Base-by-base conservation (phyloP, 768 basidiomycete species). In the Russula virescens region DNA sequence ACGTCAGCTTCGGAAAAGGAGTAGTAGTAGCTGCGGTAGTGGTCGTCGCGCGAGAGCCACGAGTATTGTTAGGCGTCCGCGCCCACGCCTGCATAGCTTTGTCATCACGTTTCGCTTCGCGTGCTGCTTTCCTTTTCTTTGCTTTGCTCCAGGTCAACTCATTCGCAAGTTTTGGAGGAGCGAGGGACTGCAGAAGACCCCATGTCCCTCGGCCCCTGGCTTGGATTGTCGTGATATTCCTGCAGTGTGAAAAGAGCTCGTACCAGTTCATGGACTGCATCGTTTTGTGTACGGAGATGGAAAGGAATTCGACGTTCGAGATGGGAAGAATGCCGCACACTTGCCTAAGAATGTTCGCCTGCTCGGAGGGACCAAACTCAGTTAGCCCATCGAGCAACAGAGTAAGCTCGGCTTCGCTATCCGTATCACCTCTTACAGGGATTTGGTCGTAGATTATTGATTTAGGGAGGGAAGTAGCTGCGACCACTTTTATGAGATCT, bases 321-420 rank as follows among this genome's bases (percentile, higher is more conserved):
- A 62, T 57, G 16, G 61, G 61, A 11, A 62, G 34, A 18, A 38
- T 46, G 13, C 23, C 28, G 49, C 49, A 62, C 4, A 38, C 23
- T 4, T 11, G 31, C 43, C 35, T 19, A 18, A 57, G 42, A 34
- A 45, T 46, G 14, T 52, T 19, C 25, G 18, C 31, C 25, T 5
- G 26, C 5, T 26, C 18, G 5, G 34, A 45, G 11, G 18, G 49
- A 4, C 19, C 14, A 7, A 25, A 25, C 7, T 40, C 34, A 34
- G 26, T 35, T 2, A 5, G 49, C 6, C 23, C 1, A 16, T 52
- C 23, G 3, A 58, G 53, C 21, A 49, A 58, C 18, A 63, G 56
- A 19, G 5, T 4, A 58, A 63, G 42, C 26, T 52, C 61, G 3
- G 55, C 31, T 2, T 21, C 8, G 35, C 3, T 23, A 3, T 13